Evolutionary conservation across 78 protist genomes (phyloP).

Genomic region (Isochrysis galbana): DNA sequence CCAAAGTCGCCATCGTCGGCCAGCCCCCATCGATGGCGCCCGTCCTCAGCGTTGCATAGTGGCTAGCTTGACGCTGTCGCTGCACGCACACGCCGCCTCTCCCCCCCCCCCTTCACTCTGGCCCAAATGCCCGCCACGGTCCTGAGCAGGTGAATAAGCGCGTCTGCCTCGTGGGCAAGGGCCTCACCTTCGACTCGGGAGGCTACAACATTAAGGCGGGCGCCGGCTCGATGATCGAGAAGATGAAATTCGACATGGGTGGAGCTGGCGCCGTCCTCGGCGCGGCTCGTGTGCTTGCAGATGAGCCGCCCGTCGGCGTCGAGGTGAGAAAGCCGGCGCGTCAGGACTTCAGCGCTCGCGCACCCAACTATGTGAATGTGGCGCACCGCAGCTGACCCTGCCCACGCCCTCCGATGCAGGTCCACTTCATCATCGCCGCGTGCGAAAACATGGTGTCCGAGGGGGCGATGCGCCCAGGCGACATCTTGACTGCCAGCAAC

Average conservation of each 20-base stretch:
- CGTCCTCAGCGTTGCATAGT: too few relatives aligned
- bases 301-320: neutral
- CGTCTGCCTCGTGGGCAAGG: conserved; percentile 42
- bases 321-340: too few relatives aligned
- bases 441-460: conserved; percentile 51
- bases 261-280: conserved; percentile 51
- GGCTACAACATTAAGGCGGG: conserved; percentile 62
- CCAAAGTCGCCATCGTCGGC: too few relatives aligned
- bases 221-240: conserved; percentile 53
- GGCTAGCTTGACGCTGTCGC: too few relatives aligned
- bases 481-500: conserved; percentile 47
- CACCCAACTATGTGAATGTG: too few relatives aligned
- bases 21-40: too few relatives aligned
- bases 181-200: conserved; percentile 56
- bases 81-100: too few relatives aligned
- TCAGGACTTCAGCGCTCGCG: too few relatives aligned
- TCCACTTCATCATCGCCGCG: conserved; percentile 52
- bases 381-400: too few relatives aligned
- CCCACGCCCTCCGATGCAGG: too few relatives aligned
- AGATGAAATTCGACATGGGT: conserved; percentile 60
- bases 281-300: conserved; percentile 29
- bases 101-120: too few relatives aligned
- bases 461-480: conserved; percentile 28
- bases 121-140: too few relatives aligned
- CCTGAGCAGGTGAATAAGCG: neutral